Base-by-base conservation (phyloP, 169 alveolate species). In the Cryptosporidium bovis region DNA sequence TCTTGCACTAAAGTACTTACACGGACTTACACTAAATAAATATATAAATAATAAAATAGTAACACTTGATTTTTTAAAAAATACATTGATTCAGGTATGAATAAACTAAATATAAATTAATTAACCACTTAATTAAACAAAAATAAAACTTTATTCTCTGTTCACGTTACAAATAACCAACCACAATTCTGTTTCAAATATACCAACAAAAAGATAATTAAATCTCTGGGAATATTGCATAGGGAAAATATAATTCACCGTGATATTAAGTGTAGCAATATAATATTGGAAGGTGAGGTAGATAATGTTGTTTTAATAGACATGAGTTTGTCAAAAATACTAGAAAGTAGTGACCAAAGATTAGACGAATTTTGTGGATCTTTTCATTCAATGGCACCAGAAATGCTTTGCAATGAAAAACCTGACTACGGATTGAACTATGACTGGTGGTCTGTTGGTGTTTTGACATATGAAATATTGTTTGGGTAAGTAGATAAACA, bases 361-460 rank as follows among this genome's bases (percentile, higher is more conserved):
- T 40, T 77, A n/a, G 10, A 58, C 3, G 77, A 77, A 40, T 62
- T 77, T 12, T 77, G 87, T 77, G 87, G 87, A n/a, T 60, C 87
- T 16, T 77, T 77, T 60, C 87, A 77, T 31, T 8, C 65, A 0
- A 77, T 77, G 87, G 77, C 87, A 40, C 87, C 87, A 60, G 87
- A 77, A 60, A 77, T 77, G 69, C 36, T 77, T 40, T 77, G 87
- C 51, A 31, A 20, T 27, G 60, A 56, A 15, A 20, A 46, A 18
- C 87, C 87, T 58, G 64, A 77, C 64, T 77, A 77, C 29, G 27
- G 64, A 16, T 7, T 77, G 31, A 53, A 20, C 24, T 62, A 27
- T 40, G 87, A 77, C 51, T 77, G 87, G 87, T 77, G 87, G 87
- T 77, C 87, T 3, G 40, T 77, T 8, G 87, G 87, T 10, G 64